A percentile compares a stretch with the other conserved stretches of the same genome.
phyloP scores from a whole-genome alignment of 2,329 filamentous ascomycete species.

The Fusarium palustre region DNA sequence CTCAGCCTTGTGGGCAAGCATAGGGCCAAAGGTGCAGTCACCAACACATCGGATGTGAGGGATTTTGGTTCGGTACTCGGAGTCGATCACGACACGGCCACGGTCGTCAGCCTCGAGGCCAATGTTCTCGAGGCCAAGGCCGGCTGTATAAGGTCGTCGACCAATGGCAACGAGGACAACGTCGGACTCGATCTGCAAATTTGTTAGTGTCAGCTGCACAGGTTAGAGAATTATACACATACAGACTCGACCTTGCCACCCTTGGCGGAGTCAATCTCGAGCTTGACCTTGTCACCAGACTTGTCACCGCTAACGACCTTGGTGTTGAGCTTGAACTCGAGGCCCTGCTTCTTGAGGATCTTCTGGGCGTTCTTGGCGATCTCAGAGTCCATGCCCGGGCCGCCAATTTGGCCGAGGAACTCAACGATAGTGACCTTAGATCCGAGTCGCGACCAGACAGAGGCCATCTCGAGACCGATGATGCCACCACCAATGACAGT shows the following conservation, averaged over 20 bases:
- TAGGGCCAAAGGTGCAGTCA: constrained; percentile 96
- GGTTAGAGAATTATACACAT: constrained; percentile 54
- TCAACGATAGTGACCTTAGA: constrained; percentile 97
- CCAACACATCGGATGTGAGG: constrained; percentile 97
- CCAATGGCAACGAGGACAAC: constrained; percentile 97
- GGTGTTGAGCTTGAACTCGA: constrained; percentile 98
- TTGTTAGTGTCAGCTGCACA: constrained; percentile 38
- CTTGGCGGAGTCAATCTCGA: constrained; percentile 92
- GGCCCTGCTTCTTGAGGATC: constrained; percentile 93
- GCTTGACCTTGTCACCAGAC: constrained; percentile 79
- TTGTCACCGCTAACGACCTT: constrained; percentile 92
- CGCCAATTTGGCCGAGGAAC: constrained; percentile 95
- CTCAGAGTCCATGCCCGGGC: constrained; percentile 96
- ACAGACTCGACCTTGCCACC: constrained; percentile 94
- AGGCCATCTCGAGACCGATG: constrained; percentile 98
- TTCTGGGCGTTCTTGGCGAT: constrained; percentile 93
- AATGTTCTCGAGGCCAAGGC: constrained; percentile 93
- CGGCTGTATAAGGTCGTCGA: constrained; percentile 91
- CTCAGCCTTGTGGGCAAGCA: constrained; percentile 99
- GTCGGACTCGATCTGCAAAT: constrained; percentile 84
- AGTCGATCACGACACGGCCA: constrained; percentile 95
- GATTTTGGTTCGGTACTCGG: constrained; percentile 97
- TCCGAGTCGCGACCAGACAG: constrained; percentile 95
- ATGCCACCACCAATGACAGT: constrained; percentile 98
- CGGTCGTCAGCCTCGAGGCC: constrained; percentile 92